Conservation (phyloP, 2,329 filamentous ascomycete species). For the Fusarium proliferatum region DNA sequence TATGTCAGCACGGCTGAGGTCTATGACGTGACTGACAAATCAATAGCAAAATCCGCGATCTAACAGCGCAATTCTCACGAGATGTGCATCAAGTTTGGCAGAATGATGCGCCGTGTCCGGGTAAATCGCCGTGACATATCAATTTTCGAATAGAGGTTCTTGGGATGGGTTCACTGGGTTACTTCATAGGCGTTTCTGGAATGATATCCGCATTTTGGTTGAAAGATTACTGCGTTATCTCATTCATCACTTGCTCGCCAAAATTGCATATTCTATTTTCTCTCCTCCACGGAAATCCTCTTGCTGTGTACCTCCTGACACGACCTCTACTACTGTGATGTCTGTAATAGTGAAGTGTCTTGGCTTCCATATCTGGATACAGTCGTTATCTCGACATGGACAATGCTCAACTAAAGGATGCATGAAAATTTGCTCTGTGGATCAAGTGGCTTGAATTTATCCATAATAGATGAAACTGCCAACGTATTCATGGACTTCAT, state of each 20-base stretch:
- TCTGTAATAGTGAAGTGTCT: neutral
- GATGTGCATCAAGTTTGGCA: conserved; percentile 36
- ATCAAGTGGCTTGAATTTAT: conserved; percentile 1
- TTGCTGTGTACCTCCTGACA: neutral
- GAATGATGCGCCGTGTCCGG: neutral
- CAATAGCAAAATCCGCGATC: conserved; percentile 34
- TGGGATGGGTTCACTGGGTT: neutral
- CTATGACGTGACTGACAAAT: neutral
- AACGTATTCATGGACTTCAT: neutral
- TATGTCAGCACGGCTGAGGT: neutral
- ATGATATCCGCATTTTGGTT: conserved; percentile 22
- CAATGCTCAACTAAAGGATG: neutral
- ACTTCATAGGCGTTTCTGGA: conserved; percentile 14
- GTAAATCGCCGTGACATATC: conserved; percentile 1
- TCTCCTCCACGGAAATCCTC: rapidly evolving
- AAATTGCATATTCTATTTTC: neutral
- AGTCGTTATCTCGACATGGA: neutral
- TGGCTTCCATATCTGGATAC: neutral
- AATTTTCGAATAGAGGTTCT: neutral
- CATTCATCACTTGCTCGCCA: neutral
- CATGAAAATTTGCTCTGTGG: neutral
- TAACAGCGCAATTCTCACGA: conserved; percentile 35
- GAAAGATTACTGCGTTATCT: neutral
- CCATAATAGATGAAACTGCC: neutral
- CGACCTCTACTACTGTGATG: neutral